Conservation (phyloP, 2,329 filamentous ascomycete species). For the Microascus cirrosus region DNA sequence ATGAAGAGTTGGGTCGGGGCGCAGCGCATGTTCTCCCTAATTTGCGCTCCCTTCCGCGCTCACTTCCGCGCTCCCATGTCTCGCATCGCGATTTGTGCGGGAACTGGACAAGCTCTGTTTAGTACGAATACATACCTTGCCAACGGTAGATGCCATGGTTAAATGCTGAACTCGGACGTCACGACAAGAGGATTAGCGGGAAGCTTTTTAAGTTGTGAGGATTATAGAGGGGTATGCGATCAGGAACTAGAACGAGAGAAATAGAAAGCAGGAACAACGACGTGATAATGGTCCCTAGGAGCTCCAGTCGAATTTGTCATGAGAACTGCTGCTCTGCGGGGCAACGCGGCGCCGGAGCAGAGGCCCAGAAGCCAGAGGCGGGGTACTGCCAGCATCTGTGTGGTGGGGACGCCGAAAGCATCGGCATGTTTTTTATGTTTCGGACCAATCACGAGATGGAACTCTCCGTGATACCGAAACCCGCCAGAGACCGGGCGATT, state of each 20-base stretch:
- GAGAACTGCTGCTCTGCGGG: not conserved
- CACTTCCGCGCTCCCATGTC: not conserved
- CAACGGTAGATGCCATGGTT: constrained; percentile 8
- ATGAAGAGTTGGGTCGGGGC: no score
- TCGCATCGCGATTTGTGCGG: no score
- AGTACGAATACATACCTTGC: constrained; percentile 3
- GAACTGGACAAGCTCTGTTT: not conserved
- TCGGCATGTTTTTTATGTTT: not conserved
- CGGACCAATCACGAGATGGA: not conserved
- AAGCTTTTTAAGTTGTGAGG: not conserved
- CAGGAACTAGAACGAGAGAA: not conserved
- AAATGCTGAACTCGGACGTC: not conserved
- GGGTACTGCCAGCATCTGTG: not conserved
- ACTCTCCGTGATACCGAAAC: no score
- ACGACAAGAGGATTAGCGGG: not conserved
- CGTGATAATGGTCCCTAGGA: not conserved
- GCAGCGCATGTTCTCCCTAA: no score
- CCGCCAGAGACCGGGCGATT: not conserved
- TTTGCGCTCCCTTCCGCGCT: not conserved
- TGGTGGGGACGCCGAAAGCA: not conserved
- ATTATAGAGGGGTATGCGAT: not conserved
- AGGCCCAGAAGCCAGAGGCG: not conserved
- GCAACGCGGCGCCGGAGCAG: not conserved
- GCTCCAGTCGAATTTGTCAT: not conserved
- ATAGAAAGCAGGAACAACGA: not conserved